phyloP scores from a whole-genome alignment of 1,284 basidiomycete genomes.

The Volvariella volvacea region DNA sequence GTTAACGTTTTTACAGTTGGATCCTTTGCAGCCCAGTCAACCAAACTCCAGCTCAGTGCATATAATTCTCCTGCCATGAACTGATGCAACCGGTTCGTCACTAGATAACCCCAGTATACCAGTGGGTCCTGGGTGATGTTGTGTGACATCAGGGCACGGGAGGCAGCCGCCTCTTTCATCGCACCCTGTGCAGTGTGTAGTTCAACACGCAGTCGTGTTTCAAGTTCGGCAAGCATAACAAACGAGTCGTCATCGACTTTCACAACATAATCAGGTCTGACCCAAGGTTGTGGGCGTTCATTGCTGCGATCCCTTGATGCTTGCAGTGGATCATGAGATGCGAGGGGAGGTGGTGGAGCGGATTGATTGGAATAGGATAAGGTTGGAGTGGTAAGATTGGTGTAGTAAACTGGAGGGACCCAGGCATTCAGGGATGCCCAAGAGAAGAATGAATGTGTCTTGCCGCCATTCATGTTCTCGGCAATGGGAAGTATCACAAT shows the following conservation, averaged over 20 bases:
- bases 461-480: constrained; percentile 93
- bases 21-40: constrained; percentile 82
- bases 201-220: constrained; percentile 76
- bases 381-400: constrained; percentile 29
- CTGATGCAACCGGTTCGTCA: constrained; percentile 81
- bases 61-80: constrained; percentile 99
- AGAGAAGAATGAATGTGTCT: constrained; percentile 78
- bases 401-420: constrained; percentile 71
- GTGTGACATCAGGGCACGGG: constrained; percentile 4
- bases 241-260: constrained; percentile 96
- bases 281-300: constrained; percentile 49
- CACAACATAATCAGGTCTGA: constrained; percentile 81
- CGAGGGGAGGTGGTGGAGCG: constrained; percentile 45
- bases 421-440: constrained; percentile 92
- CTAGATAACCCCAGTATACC: constrained; percentile 94
- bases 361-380: constrained; percentile 56
- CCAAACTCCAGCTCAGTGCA: constrained; percentile 84
- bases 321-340: constrained; percentile 57
- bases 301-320: constrained; percentile 47
- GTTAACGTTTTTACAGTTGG: constrained; percentile 61
- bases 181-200: constrained; percentile 22
- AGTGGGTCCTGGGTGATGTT: constrained; percentile 51
- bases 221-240: constrained; percentile 89
- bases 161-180: background rate
- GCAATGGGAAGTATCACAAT: constrained; percentile 78